phyloP scores from a whole-genome alignment of 148 eudicot genomes.

The Cornus suecica region DNA sequence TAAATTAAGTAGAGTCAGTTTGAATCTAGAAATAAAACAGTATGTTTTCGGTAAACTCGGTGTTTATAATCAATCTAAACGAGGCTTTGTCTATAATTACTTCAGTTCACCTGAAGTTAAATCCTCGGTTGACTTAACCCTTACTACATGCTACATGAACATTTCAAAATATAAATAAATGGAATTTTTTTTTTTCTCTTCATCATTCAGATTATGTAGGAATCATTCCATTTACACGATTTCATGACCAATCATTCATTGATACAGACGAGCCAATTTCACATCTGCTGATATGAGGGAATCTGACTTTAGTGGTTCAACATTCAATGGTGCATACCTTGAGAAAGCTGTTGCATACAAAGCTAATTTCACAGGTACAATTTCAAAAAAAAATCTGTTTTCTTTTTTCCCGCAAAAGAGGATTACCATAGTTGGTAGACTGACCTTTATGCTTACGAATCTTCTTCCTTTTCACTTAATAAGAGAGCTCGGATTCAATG shows the following conservation, averaged over 20 bases:
- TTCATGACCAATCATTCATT: too few relatives aligned
- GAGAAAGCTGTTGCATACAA: slow-evolving; percentile 98
- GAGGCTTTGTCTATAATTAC: too few relatives aligned
- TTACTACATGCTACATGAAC: too few relatives aligned
- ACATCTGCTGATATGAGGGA: slow-evolving; percentile 98
- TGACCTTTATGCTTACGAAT: background rate
- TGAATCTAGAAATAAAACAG: background rate
- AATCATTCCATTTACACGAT: too few relatives aligned
- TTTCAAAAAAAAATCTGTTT: too few relatives aligned
- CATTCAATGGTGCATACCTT: slow-evolving; percentile 96
- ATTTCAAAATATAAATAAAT: too few relatives aligned
- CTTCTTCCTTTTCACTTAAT: background rate
- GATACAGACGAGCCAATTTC: slow-evolving; percentile 91
- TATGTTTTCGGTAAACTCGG: background rate
- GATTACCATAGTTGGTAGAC: background rate
- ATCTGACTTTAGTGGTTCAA: slow-evolving; percentile 96
- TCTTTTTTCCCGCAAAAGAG: background rate
- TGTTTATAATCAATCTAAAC: slow-evolving; percentile 15
- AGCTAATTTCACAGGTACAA: slow-evolving; percentile 85
- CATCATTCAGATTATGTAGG: too few relatives aligned
- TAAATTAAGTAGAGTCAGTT: background rate
- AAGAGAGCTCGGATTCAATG: too few relatives aligned
- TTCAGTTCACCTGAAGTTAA: too few relatives aligned
- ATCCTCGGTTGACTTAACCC: too few relatives aligned
- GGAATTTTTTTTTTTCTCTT: too few relatives aligned